Base-by-base conservation (phyloP, 108 stramenopile species). In the Bacterosira constricta region DNA sequence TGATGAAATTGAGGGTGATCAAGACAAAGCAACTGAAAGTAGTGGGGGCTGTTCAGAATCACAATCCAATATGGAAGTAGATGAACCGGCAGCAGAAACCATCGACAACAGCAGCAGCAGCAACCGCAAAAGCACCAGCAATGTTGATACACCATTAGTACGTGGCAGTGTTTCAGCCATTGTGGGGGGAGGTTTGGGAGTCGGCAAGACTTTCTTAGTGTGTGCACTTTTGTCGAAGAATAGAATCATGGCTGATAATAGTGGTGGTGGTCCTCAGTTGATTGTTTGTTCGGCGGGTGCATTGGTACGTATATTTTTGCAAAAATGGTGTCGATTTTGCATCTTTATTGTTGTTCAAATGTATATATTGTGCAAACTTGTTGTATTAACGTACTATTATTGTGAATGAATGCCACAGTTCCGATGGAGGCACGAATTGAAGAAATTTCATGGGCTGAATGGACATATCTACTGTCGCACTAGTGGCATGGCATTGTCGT, bases 361-460 rank as follows among this genome's bases (percentile, higher is more conserved):
- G 7, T 61, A 10, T 2, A 61, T 5, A 39, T 30, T 47, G 34
- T n/a, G n/a, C n/a, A n/a, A n/a, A n/a, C n/a, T n/a, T n/a, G n/a
- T n/a, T n/a, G n/a, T n/a, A n/a, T n/a, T n/a, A n/a, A n/a, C n/a
- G n/a, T n/a, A n/a, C n/a, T n/a, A n/a, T n/a, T n/a, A n/a, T n/a
- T n/a, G n/a, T n/a, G n/a, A n/a, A n/a, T n/a, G n/a, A n/a, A n/a
- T n/a, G n/a, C n/a, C 35, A 59, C 49, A 82, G 90, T 58, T 87
- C 52, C 86, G 88, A 21, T 93, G 92, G 92, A 83, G 72, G 44
- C 66, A 85, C 44, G 89, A 90, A 63, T 65, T 93, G 4, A 65
- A 47, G 18, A 66, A 71, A 42, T 90, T 89, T 54, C 31, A 67
- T 20, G 67, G 75, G 34, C 44, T 87, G 25, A 59, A 78, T 11